A percentile compares a stretch with the other conserved stretches of the same genome.
Conservation (phyloP, 228 moss, liverwort and hornwort species). For the Sphagnum magellanicum region DNA sequence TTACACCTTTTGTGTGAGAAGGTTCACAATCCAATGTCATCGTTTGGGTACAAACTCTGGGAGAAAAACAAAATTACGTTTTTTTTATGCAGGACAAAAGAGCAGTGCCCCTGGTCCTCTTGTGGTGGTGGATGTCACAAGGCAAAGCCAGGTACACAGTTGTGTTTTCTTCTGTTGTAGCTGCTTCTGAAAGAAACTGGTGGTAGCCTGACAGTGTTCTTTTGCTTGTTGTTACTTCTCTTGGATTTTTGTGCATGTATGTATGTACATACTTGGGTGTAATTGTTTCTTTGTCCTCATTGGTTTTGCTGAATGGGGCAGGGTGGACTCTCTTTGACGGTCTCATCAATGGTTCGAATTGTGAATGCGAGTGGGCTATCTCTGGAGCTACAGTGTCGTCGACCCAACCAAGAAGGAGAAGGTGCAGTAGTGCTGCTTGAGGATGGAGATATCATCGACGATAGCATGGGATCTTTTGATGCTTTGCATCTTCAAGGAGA, state of each 20-base stretch:
- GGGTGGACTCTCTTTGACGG: constrained; percentile 73
- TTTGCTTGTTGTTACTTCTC: not conserved
- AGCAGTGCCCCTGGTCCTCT: constrained; percentile 72
- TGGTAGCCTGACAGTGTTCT: not conserved
- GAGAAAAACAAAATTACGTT: not conserved
- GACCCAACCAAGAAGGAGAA: constrained; percentile 66
- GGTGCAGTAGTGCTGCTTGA: constrained; percentile 88
- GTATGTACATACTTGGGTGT: too few species aligned
- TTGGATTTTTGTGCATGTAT: too few species aligned
- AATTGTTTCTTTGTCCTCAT: too few species aligned
- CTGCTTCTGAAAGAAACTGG: not conserved
- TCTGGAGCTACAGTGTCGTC: constrained; percentile 76
- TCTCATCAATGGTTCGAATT: constrained; percentile 88
- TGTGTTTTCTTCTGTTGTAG: not conserved
- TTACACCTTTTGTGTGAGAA: not conserved
- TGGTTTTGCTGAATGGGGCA: constrained; percentile 7
- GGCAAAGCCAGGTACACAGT: constrained; percentile 57
- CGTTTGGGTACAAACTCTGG: not conserved
- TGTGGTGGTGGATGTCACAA: constrained; percentile 79
- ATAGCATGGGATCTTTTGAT: constrained; percentile 96
- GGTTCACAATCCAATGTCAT: not conserved
- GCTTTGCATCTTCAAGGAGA: constrained; percentile 74
- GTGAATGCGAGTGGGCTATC: constrained; percentile 73
- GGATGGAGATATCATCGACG: constrained; percentile 93
- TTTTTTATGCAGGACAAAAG: constrained; percentile 35